Evolutionary conservation across 2,329 filamentous ascomycete species (phyloP), one percentile per base, ranked within the genome.

Genomic region (Xylariales sp.): DNA sequence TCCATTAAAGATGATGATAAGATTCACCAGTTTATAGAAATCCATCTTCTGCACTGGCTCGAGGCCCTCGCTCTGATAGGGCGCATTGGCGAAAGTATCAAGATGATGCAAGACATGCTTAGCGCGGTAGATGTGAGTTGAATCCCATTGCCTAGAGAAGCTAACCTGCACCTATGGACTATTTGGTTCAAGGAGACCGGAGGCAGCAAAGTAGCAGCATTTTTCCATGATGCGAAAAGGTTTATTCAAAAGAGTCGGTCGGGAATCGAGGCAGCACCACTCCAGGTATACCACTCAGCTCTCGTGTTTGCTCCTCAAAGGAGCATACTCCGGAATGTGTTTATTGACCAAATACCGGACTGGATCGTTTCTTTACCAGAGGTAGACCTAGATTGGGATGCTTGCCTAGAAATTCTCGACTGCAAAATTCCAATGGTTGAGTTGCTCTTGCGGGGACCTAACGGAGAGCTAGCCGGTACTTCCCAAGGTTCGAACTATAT

Each of bases 41-140:
- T 42, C 12, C 57, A 67, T 45, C 51, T 68, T 34, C 61, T 70
- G 3, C 50, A 69, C 36, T 69, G 62, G 64, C 44, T 67, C 2
- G 62, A 69, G 46, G 58, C 54, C 4, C 44, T 67, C 14, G 57
- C 57, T 32, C 42, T 63, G 6, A 47, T 65, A 20, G 50, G 52
- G 11, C 43, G 18, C 28, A 25, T 15, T 28, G 45, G 29, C 12
- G 40, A 46, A 45, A 53, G 45, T 21, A 25, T 54, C 28, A 21
- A 40, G 18, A 40, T 24, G 11, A 33, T 52, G 5, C 29, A 17
- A 19, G 19, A 11, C 12, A 35, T 51, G 16, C 42, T 40, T 7
- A 19, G 36, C 30, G 27, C 42, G 16, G 49, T 46, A 46, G n/a
- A 34, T 38, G 4, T 29, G 28, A 7, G 19, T 23, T 28, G 14